phyloP scores from a whole-genome alignment of 192 early-diverging fungal species.

The Gamsiella multidivaricata region DNA sequence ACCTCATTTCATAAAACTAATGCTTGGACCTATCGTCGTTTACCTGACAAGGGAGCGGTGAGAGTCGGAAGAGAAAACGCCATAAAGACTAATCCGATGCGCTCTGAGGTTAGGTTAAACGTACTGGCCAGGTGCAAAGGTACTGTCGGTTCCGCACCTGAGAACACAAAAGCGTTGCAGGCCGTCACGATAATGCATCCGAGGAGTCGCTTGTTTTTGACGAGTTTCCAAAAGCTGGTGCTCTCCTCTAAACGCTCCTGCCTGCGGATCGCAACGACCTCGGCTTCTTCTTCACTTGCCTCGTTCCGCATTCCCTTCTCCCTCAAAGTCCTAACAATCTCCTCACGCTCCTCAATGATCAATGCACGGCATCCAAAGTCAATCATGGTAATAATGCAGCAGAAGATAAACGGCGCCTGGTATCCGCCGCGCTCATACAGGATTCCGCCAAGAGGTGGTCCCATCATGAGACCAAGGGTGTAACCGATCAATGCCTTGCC shows the following conservation, averaged over 20 bases:
- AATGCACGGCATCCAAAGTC: constrained; percentile 68
- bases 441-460: constrained; percentile 75
- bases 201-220: constrained; percentile 38
- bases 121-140: constrained; percentile 59
- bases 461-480: constrained; percentile 74
- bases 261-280: constrained; percentile 18
- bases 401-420: constrained; percentile 75
- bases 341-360: constrained; percentile 70
- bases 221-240: constrained; percentile 32
- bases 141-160: constrained; percentile 66
- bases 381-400: constrained; percentile 63
- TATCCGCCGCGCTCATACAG: constrained; percentile 72
- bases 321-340: constrained; percentile 43
- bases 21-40: too few relatives aligned
- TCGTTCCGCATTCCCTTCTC: constrained; percentile 30
- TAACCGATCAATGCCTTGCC: constrained; percentile 73
- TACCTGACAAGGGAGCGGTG: constrained; percentile 69
- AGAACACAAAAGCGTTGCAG: constrained; percentile 34
- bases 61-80: constrained; percentile 77
- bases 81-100: constrained; percentile 73
- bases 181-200: constrained; percentile 44
- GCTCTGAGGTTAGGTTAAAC: constrained; percentile 56
- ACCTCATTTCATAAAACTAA: too few relatives aligned
- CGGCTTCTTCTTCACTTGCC: constrained; percentile 29
- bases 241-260: constrained; percentile 17